Evolutionary conservation across 2,329 filamentous ascomycete genomes (phyloP).

Genomic region (Diaporthe destruens): DNA sequence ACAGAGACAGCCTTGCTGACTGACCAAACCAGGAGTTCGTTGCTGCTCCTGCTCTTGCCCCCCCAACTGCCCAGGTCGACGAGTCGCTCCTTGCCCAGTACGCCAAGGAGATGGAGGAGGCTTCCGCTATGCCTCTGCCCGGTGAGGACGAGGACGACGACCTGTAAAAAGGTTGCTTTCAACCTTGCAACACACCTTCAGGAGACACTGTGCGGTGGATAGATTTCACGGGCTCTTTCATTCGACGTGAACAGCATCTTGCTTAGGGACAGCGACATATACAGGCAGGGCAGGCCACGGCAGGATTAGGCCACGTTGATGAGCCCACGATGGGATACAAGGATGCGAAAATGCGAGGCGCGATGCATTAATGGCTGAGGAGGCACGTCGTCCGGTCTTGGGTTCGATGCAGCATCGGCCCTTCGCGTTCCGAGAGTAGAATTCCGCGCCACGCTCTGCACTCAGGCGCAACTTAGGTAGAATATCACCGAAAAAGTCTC

Average conservation of each 20-base stretch:
- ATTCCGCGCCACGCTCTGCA: slow-evolving; percentile 40
- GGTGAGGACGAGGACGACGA: slow-evolving; percentile 89
- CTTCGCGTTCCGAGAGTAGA: slow-evolving; percentile 39
- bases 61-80: slow-evolving; percentile 92
- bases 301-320: slow-evolving; percentile 39
- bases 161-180: slow-evolving; percentile 59
- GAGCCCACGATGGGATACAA: slow-evolving; percentile 41
- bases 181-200: slow-evolving; percentile 19
- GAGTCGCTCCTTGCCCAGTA: slow-evolving; percentile 84
- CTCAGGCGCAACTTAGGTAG: slow-evolving; percentile 42
- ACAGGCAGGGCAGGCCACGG: slow-evolving; percentile 38
- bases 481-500: slow-evolving; percentile 40
- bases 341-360: slow-evolving; percentile 38
- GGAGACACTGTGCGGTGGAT: slow-evolving; percentile 41
- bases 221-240: slow-evolving; percentile 41
- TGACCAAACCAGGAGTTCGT: slow-evolving; percentile 84
- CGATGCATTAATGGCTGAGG: slow-evolving; percentile 42
- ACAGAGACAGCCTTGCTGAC: slow-evolving; percentile 46
- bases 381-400: slow-evolving; percentile 34
- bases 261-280: slow-evolving; percentile 43
- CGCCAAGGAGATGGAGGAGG: slow-evolving; percentile 87
- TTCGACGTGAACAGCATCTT: slow-evolving; percentile 42
- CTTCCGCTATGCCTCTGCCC: slow-evolving; percentile 86
- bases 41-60: slow-evolving; percentile 92
- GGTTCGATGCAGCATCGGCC: slow-evolving; percentile 40